Evolutionary conservation across 2,329 filamentous ascomycete species (phyloP), one percentile per base, ranked within the genome.

Genomic region (Cadophora sp.): DNA sequence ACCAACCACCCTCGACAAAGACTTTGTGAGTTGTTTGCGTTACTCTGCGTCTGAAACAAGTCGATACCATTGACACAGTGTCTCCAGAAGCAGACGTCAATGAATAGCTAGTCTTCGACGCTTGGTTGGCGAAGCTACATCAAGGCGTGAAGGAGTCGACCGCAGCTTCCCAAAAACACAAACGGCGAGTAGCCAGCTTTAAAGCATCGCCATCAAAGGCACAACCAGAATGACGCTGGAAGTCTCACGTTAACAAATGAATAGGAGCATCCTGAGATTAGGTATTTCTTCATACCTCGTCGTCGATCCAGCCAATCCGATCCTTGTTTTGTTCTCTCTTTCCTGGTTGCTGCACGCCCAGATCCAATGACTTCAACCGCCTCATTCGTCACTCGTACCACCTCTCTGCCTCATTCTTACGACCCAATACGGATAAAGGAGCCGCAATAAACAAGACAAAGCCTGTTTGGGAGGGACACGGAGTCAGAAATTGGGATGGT

Each of bases 391-490:
- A 22, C 31, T 24, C 55, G 55, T 37, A 58, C 19, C 12, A 37
- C 31, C 11, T 0, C 22, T 58, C 29, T 58, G 6, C 29, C 29
- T 58, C 55, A 58, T 58, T 58, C 55, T 37, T 58, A 40, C 31
- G 31, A 58, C 31, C n/a, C 8, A 12, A 37, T 58, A n/a, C 55
- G 55, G 31, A 58, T 58, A 58, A 58, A 22, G 11, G 29, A 58
- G 55, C 19, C 55, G 55, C 31, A 37, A 37, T 37, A 58, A 24
- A 26, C 31, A 37, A 31, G 27, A 58, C 55, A 26, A 58, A 37
- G 31, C 29, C 55, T 12, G 26, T 14, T 37, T 58, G 29, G 55
- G 55, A 40, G n/a, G 4, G 55, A 40, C 9, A 37, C 40, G 31
- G 8, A 37, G 55, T 31, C 29, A 37, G n/a, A 37, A 26, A 58